Evolutionary conservation across 176 grass and related monocot genomes (phyloP).

Genomic region (Puccinellia tenuiflora): DNA sequence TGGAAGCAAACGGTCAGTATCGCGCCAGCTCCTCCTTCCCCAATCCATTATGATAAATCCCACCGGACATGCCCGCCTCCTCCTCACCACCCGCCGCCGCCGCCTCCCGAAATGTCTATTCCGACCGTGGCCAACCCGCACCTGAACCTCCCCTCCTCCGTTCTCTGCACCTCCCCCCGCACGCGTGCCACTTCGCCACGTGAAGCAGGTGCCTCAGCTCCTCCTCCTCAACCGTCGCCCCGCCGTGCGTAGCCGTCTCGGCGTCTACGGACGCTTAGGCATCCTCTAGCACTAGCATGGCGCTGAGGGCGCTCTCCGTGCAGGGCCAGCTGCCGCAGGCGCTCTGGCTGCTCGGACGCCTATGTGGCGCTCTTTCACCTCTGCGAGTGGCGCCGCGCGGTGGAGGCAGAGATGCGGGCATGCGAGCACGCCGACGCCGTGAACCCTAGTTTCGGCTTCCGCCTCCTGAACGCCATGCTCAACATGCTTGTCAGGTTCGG

Average conservation of each 20-base stretch:
- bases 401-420: no score
- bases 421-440: no score
- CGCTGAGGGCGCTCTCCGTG: constrained; percentile 51
- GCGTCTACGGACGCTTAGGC: background rate
- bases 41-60: constrained; percentile 52
- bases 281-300: constrained; percentile 31
- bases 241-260: background rate
- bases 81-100: constrained; percentile 25
- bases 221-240: constrained; percentile 8
- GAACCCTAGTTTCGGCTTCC: no score
- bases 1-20: constrained; percentile 16
- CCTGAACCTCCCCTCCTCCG: constrained; percentile 15
- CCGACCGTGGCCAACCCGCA: constrained; percentile 3
- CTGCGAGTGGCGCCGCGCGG: no score
- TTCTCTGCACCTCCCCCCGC: background rate
- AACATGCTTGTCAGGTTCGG: constrained; percentile 69
- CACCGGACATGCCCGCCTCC: constrained; percentile 15
- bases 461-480: constrained; percentile 65
- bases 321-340: no score
- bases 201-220: background rate
- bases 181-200: background rate
- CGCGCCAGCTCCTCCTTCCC: background rate
- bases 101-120: constrained; percentile 37
- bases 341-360: no score
- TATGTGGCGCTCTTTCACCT: no score